Evolutionary conservation across 1,284 basidiomycete genomes (phyloP).

Genomic region (Heliocybe sulcata): DNA sequence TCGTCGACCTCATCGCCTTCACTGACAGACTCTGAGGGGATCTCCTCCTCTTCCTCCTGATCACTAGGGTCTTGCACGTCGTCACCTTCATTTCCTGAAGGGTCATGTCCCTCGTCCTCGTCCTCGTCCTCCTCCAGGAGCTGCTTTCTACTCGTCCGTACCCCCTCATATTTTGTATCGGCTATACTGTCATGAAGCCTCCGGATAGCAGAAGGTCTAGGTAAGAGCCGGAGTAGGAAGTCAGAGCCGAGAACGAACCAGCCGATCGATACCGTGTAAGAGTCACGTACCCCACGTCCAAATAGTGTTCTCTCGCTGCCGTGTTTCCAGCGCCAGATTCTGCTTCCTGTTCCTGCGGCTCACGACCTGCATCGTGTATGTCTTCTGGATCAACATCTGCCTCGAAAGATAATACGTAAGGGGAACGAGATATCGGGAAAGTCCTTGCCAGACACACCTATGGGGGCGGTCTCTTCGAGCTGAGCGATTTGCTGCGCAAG

Average conservation of each 20-base stretch:
- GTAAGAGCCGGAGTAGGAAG: slow-evolving; percentile 7
- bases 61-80: slow-evolving; percentile 14
- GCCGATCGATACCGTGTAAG: slow-evolving; percentile 7
- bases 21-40: slow-evolving; percentile 9
- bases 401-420: slow-evolving; percentile 1
- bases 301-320: slow-evolving; percentile 68
- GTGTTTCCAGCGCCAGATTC: slow-evolving; percentile 10
- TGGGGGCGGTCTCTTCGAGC: slow-evolving; percentile 64
- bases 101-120: slow-evolving; percentile 17
- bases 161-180: slow-evolving; percentile 73
- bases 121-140: slow-evolving; percentile 37
- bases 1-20: slow-evolving; percentile 15
- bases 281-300: slow-evolving; percentile 68
- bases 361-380: slow-evolving; percentile 24
- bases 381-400: slow-evolving; percentile 79
- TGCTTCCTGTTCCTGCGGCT: slow-evolving; percentile 13
- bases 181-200: slow-evolving; percentile 52
- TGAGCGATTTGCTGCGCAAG: slow-evolving; percentile 80
- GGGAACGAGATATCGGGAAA: slow-evolving; percentile 13
- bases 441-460: slow-evolving; percentile 35
- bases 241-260: neutral
- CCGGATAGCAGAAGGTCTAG: slow-evolving; percentile 63
- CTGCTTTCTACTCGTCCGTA: slow-evolving; percentile 54
- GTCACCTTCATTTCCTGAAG: slow-evolving; percentile 7
- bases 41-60: slow-evolving; percentile 17